phyloP scores from a whole-genome alignment of 805 yeast genomes.

The Zygosaccharomyces lentus region DNA sequence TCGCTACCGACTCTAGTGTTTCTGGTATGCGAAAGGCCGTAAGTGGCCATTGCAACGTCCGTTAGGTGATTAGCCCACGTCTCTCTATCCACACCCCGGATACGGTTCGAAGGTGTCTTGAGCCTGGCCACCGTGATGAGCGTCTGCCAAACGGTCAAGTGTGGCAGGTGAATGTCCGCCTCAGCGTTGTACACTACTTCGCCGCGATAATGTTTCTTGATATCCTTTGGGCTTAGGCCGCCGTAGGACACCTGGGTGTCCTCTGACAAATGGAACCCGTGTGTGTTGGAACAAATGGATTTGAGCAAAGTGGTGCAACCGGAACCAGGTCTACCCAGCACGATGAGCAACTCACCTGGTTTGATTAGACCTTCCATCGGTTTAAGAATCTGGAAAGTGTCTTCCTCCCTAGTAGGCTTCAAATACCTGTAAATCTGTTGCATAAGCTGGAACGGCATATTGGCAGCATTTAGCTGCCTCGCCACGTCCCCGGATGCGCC shows the following conservation, averaged over 20 bases:
- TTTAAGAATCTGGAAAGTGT: slow-evolving; percentile 50
- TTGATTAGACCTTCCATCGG: slow-evolving; percentile 60
- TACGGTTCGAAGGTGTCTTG: slow-evolving; percentile 59
- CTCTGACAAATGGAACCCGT: slow-evolving; percentile 50
- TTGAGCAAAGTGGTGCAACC: slow-evolving; percentile 69
- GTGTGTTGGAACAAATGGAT: slow-evolving; percentile 53
- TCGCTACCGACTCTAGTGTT: slow-evolving; percentile 61
- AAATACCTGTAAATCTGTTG: slow-evolving; percentile 23
- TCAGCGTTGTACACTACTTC: slow-evolving; percentile 70
- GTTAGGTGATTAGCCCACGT: slow-evolving; percentile 51
- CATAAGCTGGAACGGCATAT: slow-evolving; percentile 36
- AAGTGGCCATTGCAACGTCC: slow-evolving; percentile 50
- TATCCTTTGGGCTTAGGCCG: slow-evolving; percentile 51
- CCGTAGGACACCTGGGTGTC: slow-evolving; percentile 48
- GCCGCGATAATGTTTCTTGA: slow-evolving; percentile 53
- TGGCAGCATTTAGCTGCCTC: slow-evolving; percentile 56
- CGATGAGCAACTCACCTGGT: slow-evolving; percentile 66
- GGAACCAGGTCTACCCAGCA: slow-evolving; percentile 74
- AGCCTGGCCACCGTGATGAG: slow-evolving; percentile 57
- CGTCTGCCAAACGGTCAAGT: slow-evolving; percentile 62
- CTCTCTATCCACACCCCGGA: slow-evolving; percentile 56
- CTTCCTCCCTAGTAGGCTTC: slow-evolving; percentile 24
- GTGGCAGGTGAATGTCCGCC: slow-evolving; percentile 63
- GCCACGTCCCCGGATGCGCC: slow-evolving; percentile 68
- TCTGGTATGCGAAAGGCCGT: slow-evolving; percentile 57